Evolutionary conservation across 805 yeast genomes (phyloP).

Genomic region (Myxozyma geophila): DNA sequence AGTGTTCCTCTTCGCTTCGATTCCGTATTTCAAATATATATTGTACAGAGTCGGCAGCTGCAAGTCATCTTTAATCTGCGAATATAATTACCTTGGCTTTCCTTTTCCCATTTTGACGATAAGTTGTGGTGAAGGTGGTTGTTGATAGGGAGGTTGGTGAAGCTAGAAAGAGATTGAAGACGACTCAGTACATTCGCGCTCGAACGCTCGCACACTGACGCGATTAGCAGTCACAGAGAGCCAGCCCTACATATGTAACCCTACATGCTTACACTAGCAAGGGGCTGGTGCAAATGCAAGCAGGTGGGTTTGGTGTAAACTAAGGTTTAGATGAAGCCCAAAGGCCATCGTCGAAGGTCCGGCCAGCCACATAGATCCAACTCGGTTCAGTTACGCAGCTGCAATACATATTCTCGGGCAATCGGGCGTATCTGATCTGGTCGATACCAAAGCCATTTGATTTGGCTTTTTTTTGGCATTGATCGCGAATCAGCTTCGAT

Average conservation of each 20-base stretch:
- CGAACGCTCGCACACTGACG: not conserved
- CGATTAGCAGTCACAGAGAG: constrained; percentile 17
- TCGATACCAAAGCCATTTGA: too few relatives aligned
- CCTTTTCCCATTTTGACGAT: constrained; percentile 93
- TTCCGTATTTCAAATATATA: not conserved
- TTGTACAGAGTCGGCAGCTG: not conserved
- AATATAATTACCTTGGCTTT: constrained; percentile 65
- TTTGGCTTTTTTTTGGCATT: too few relatives aligned
- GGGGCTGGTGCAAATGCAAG: not conserved
- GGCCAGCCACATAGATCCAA: not conserved
- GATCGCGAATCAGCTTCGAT: too few relatives aligned
- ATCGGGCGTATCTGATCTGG: too few relatives aligned
- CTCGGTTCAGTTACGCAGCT: too few relatives aligned
- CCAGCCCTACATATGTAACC: constrained; percentile 3
- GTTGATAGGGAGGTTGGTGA: constrained; percentile 13
- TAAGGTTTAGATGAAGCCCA: not conserved
- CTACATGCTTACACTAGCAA: not conserved
- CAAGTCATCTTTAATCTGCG: not conserved
- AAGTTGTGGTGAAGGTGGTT: constrained; percentile 12
- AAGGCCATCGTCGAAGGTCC: not conserved
- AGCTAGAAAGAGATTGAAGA: constrained; percentile 5
- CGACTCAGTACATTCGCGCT: not conserved
- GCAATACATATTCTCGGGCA: too few relatives aligned
- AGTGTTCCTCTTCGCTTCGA: not conserved
- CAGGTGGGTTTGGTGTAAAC: constrained; percentile 2